Evolutionary conservation across 345 rosid species (phyloP).

Genomic region (Carallia pectinifolia): DNA sequence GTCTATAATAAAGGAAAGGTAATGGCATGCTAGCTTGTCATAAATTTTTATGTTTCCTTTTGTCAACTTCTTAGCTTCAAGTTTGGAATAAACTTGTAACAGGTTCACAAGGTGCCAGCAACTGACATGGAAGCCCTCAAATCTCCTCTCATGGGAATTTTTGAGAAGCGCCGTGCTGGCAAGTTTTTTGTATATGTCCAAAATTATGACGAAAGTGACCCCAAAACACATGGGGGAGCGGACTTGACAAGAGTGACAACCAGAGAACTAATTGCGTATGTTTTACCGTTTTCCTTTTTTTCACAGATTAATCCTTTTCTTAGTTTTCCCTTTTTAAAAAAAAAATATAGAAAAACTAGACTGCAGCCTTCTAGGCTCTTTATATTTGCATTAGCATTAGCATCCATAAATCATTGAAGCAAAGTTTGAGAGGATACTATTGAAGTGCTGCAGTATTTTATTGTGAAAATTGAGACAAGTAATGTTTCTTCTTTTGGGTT

Average conservation of each 20-base stretch:
- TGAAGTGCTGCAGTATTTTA: not conserved
- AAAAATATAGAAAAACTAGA: too few relatives aligned
- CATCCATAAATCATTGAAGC: not conserved
- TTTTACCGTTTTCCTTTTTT: conserved; percentile 13
- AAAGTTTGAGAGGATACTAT: not conserved
- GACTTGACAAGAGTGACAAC: conserved; percentile 84
- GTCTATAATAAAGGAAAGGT: too few relatives aligned
- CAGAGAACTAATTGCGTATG: conserved; percentile 86
- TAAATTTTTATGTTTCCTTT: too few relatives aligned
- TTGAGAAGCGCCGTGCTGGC: conserved; percentile 96
- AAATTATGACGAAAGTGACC: conserved; percentile 72
- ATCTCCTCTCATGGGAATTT: conserved; percentile 96
- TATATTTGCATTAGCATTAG: not conserved
- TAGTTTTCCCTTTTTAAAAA: too few relatives aligned
- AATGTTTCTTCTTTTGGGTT: not conserved
- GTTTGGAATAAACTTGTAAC: not conserved
- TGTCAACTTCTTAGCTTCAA: too few relatives aligned
- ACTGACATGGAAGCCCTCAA: conserved; percentile 93
- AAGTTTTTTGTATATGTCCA: conserved; percentile 90
- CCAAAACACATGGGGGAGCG: conserved; percentile 91
- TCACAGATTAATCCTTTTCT: too few relatives aligned
- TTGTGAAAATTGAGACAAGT: not conserved
- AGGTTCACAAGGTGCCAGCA: conserved; percentile 98
- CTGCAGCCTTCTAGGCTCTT: not conserved
- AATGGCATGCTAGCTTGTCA: too few relatives aligned